phyloP scores from a whole-genome alignment of 495 filamentous ascomycete species.

The Aspergillus nidulans region DNA sequence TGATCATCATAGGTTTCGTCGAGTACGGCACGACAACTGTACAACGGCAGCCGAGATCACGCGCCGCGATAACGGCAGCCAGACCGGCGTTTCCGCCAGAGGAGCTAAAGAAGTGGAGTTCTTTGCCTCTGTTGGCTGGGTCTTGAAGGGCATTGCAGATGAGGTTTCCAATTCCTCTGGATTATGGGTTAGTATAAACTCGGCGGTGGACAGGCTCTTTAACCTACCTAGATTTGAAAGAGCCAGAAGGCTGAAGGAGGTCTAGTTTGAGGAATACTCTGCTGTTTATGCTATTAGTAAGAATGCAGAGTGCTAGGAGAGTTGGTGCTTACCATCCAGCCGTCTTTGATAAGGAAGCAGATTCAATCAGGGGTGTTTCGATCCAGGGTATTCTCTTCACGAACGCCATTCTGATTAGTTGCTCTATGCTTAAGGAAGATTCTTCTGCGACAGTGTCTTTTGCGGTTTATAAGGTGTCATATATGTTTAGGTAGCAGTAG shows the following conservation, averaged over 20 bases:
- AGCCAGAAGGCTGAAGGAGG: constrained; percentile 80
- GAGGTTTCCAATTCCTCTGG: constrained; percentile 71
- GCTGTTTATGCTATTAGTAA: constrained; percentile 32
- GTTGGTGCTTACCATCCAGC: constrained; percentile 61
- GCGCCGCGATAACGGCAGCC: constrained; percentile 76
- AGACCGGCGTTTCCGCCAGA: constrained; percentile 89
- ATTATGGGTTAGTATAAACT: constrained; percentile 1
- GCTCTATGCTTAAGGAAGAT: neutral
- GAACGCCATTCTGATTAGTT: neutral
- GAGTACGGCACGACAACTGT: constrained; percentile 74
- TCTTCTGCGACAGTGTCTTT: neutral
- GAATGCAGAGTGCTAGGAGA: neutral
- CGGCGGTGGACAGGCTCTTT: neutral
- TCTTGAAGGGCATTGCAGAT: constrained; percentile 50
- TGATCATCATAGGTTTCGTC: constrained; percentile 63
- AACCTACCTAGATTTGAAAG: constrained; percentile 78
- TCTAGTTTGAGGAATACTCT: constrained; percentile 88
- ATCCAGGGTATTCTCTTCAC: constrained; percentile 52
- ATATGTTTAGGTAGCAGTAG: neutral
- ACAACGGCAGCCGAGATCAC: constrained; percentile 53
- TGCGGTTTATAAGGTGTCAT: neutral
- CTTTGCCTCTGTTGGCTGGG: constrained; percentile 25
- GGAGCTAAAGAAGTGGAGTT: constrained; percentile 76
- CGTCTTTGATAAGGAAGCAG: constrained; percentile 56
- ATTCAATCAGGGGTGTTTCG: constrained; percentile 67